phyloP scores from a whole-genome alignment of 129 eudicot genomes.

The Pittosporum tobira region DNA sequence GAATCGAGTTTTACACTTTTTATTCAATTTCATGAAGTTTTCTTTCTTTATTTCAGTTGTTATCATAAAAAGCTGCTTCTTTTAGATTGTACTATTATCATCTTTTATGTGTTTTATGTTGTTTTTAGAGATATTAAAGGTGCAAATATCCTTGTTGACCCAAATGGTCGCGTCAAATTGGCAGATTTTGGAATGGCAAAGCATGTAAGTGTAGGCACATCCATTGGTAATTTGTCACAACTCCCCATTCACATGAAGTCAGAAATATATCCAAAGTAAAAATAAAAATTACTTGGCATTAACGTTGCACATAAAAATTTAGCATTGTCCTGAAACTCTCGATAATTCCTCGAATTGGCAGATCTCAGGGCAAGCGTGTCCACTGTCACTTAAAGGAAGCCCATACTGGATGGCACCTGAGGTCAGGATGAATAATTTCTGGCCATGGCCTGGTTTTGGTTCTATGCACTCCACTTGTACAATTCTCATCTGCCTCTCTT shows the following conservation, averaged over 20 bases:
- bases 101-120: neutral
- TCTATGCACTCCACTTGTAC: neutral
- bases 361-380: constrained; percentile 83
- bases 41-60: neutral
- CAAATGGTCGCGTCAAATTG: constrained; percentile 86
- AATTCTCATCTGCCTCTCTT: neutral
- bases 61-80: neutral
- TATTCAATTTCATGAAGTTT: too few species aligned
- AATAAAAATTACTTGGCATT: too few species aligned
- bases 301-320: constrained; percentile 9
- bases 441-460: constrained; percentile 1
- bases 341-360: constrained; percentile 23
- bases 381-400: constrained; percentile 85
- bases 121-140: constrained; percentile 86
- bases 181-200: constrained; percentile 99
- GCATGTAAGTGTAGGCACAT: constrained; percentile 59
- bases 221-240: too few species aligned
- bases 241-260: too few species aligned
- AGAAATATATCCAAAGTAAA: too few species aligned
- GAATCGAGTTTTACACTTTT: constrained; percentile 6
- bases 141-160: constrained; percentile 95
- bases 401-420: constrained; percentile 99
- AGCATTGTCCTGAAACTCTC: neutral
- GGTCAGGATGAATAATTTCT: constrained; percentile 35
- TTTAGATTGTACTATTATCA: neutral